A percentile compares a stretch with the other conserved stretches of the same genome.
phyloP scores from a whole-genome alignment of 169 alveolate species.

The Cryptosporidium parvum region DNA sequence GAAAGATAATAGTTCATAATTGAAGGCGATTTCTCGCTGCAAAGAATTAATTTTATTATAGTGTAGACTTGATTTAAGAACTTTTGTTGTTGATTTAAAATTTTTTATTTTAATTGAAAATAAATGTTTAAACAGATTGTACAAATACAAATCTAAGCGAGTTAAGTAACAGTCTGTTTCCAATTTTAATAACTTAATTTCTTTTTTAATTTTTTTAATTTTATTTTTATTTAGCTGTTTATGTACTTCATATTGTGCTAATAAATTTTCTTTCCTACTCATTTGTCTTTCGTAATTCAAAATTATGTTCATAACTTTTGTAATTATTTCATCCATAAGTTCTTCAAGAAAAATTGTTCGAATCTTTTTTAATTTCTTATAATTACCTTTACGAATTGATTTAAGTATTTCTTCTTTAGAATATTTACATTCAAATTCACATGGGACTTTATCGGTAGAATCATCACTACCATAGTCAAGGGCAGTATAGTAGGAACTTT shows the following conservation, averaged over 20 bases:
- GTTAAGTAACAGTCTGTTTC: background rate
- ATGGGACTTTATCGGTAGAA: background rate
- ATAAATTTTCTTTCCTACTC: too few species aligned
- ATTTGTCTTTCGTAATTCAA: background rate
- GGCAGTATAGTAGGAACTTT: background rate
- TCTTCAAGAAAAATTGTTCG: fast-evolving
- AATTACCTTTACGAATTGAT: background rate
- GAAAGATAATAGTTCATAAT: background rate
- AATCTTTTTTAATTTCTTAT: background rate
- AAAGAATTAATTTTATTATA: background rate
- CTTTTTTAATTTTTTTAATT: background rate
- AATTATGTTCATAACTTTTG: background rate
- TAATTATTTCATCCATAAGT: background rate
- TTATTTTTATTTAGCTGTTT: background rate
- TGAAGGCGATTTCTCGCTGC: background rate
- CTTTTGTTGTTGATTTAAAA: background rate
- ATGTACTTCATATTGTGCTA: too few species aligned
- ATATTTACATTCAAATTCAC: background rate
- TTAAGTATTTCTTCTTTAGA: background rate
- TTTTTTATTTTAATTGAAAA: background rate
- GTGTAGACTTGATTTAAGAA: background rate
- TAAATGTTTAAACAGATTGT: background rate
- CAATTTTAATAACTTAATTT: background rate
- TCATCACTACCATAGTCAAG: background rate
- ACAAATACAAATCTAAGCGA: background rate